phyloP scores from a whole-genome alignment of 352 stramenopile genomes.

The Phytophthora colocasiae region DNA sequence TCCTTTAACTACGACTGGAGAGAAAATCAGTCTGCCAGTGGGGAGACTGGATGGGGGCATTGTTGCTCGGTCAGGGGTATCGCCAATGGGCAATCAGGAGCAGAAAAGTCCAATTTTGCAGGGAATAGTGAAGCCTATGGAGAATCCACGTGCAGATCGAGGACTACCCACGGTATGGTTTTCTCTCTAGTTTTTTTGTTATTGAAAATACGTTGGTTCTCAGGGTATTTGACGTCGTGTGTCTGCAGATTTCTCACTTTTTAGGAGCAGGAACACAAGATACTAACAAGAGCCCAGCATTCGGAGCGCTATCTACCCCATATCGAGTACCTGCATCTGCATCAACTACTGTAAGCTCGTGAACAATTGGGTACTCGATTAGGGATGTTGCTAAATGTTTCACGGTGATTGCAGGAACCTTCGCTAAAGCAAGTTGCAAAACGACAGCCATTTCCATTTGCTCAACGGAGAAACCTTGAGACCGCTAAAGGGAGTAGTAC shows the following conservation, averaged over 20 bases:
- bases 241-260: constrained; percentile 33
- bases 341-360: constrained; percentile 25
- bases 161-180: constrained; percentile 40
- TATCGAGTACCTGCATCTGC: constrained; percentile 15
- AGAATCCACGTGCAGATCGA: constrained; percentile 10
- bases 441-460: constrained; percentile 29
- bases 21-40: constrained; percentile 29
- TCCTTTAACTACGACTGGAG: constrained; percentile 9
- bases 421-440: constrained; percentile 34
- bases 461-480: constrained; percentile 23
- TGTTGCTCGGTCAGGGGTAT: constrained; percentile 5
- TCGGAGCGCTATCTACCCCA: constrained; percentile 28
- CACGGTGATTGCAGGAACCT: constrained; percentile 20
- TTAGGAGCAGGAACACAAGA: constrained; percentile 25
- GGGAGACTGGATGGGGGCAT: constrained; percentile 23
- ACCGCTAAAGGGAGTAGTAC: constrained; percentile 27
- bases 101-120: constrained; percentile 43
- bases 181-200: no score
- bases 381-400: not conserved
- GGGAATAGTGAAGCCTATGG: constrained; percentile 28
- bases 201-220: no score
- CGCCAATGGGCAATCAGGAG: constrained; percentile 25
- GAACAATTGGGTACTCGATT: not conserved
- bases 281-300: constrained; percentile 15
- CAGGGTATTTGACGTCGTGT: not conserved